Base-by-base conservation (phyloP, 2,329 filamentous ascomycete genomes). In the Aspergillus piperis region DNA sequence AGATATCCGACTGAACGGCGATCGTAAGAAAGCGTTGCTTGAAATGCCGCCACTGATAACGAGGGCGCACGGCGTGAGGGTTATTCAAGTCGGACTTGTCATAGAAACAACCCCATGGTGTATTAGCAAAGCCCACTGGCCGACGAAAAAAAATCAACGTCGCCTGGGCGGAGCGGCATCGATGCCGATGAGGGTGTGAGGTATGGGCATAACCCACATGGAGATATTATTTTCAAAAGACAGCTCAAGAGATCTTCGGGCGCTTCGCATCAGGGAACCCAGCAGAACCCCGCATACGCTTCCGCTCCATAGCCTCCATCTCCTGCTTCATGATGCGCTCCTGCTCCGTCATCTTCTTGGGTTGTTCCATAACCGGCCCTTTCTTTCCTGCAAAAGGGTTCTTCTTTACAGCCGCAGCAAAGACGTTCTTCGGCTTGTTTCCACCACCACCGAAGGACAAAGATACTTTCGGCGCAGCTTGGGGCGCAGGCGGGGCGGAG, bases 241-340 rank as follows among this genome's bases (percentile, higher is more conserved):
- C 8, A 32, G 3, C 3, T 70, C 62, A 75, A 39, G 71, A 69
- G 19, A 77, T 62, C 62, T 70, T 75, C 11, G 74, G 71, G 36
- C 74, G 72, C 63, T 77, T 77, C 6, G 70, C 61, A 23, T 71
- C 69, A 11, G 69, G 70, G 48, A 73, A 71, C 3, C 69, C 72
- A 15, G 70, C 67, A 8, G 65, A 66, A 13, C 64, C 66, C 49
- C 69, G 69, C 36, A 81, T 76, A 58, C 88, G 82, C 72, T 92
- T 92, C 64, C 84, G 82, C 68, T 92, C 89, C 76, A 91, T 83
- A 36, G 73, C 70, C 57, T 76, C 74, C 73, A 77, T 75, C 71
- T 93, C 90, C 68, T 90, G 89, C 75, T 89, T 91, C 92, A 96
- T 96, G 70, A 95, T 96, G 56, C 89, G 84, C 77, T 94, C 92